Evolutionary conservation across 257 asterid genomes (phyloP).

Genomic region (Salvia rosmarinus): DNA sequence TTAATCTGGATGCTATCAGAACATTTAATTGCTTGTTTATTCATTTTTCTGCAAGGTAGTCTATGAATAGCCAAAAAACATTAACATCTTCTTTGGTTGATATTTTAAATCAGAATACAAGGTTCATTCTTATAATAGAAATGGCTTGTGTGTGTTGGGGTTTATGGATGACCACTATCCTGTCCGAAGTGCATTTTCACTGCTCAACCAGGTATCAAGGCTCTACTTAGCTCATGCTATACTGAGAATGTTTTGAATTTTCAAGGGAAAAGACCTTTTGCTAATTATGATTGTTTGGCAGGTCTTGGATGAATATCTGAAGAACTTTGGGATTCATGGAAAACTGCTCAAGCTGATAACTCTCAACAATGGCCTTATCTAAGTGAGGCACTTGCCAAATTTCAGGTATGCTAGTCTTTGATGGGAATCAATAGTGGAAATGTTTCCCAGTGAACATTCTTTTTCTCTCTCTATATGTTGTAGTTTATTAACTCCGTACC

Average conservation of each 20-base stretch:
- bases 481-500: conserved; percentile 17
- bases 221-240: background rate
- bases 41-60: conserved; percentile 3
- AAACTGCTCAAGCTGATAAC: conserved; percentile 62
- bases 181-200: conserved; percentile 88
- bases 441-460: conserved; percentile 1
- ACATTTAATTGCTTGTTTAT: background rate
- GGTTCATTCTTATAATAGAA: conserved; percentile 78
- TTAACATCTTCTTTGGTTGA: conserved; percentile 17
- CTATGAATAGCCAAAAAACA: background rate
- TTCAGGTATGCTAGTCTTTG: conserved; percentile 46
- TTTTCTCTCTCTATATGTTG: background rate
- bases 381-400: conserved; percentile 62
- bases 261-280: background rate
- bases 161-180: conserved; percentile 96
- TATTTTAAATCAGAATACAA: conserved; percentile 60
- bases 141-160: conserved; percentile 83
- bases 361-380: conserved; percentile 80
- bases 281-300: conserved; percentile 32
- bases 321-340: conserved; percentile 92
- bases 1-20: background rate
- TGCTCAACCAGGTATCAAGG: conserved; percentile 72
- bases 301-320: conserved; percentile 87
- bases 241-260: background rate
- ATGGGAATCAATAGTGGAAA: background rate